Evolutionary conservation across 2,329 filamentous ascomycete species (phyloP), one percentile per base, ranked within the genome.

Genomic region (Colletotrichum spinosum): DNA sequence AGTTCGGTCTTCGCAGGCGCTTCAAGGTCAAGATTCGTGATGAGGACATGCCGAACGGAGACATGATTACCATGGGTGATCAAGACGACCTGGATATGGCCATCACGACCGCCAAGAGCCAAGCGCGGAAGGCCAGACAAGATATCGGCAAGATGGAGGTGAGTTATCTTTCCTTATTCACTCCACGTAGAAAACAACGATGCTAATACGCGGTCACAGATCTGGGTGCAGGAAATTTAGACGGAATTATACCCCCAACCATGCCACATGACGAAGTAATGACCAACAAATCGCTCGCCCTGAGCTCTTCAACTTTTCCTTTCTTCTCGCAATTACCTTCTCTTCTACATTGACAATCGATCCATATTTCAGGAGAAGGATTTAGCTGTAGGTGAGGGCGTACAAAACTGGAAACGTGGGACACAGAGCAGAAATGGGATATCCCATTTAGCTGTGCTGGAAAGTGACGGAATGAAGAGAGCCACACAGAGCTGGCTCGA

Each of bases 141-240:
- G 94, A 97, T 68, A 91, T 94, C 82, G 94, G 92, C 56, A 97
- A 97, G 86, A 89, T 97, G 88, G 96, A 98, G 88, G 93, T 97
- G 78, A 86, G 92, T 83, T 45, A 10, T 10, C 44, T 63, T 9
- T 17, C 10, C 13, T 11, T 10, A 25, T 25, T 6, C 15, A 9
- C 17, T n/a, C 8, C 2, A 10, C 25, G 6, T 8, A 9, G 38
- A 41, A 6, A 25, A 10, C 25, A 25, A 34, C 17, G 10, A 39
- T 39, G 33, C 72, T 78, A 71, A 80, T 69, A 7, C 7, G 17
- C 38, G 51, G 5, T 45, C 50, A 8, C 70, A 84, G 83, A 79
- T 85, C 74, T 84, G 82, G 82, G 77, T 84, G 70, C 77, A 82
- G 72, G 78, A 79, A 70, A 69, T 79, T 71, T 46, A 85, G 84